A percentile compares a stretch with the other conserved stretches of the same genome.
Evolutionary conservation across 768 basidiomycete genomes (phyloP).

Genomic region (Sporobolomyces phaffii): DNA sequence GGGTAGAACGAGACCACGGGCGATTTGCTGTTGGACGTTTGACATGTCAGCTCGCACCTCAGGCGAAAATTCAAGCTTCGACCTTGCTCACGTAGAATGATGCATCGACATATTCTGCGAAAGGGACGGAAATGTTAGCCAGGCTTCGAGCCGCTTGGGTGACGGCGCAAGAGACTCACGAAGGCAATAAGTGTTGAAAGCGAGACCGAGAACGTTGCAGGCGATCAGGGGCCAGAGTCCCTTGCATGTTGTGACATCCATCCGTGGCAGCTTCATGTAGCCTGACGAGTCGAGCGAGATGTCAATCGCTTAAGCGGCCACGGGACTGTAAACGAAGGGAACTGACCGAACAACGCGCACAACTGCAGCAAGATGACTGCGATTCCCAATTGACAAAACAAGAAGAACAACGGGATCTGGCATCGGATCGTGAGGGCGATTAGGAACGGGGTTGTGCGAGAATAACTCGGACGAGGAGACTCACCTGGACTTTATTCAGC

Average conservation of each 20-base stretch:
- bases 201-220: constrained; percentile 71
- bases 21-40: constrained; percentile 58
- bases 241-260: constrained; percentile 62
- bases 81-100: constrained; percentile 65
- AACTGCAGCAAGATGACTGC: constrained; percentile 68
- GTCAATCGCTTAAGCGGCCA: too few species aligned
- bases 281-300: constrained; percentile 45
- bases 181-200: constrained; percentile 43
- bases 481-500: constrained; percentile 60
- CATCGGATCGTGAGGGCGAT: background rate
- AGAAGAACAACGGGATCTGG: constrained; percentile 69
- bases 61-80: too few species aligned
- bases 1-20: constrained; percentile 85
- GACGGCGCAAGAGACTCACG: constrained; percentile 31
- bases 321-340: too few species aligned
- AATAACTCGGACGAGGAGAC: background rate
- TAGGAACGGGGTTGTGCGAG: too few species aligned
- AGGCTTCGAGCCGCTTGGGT: too few species aligned
- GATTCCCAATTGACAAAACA: constrained; percentile 70
- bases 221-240: constrained; percentile 68
- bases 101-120: constrained; percentile 86
- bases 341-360: constrained; percentile 42
- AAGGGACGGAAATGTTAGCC: too few species aligned
- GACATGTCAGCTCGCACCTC: background rate
- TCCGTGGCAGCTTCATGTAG: constrained; percentile 61